Conservation (phyloP, 2,329 filamentous ascomycete species). For the Ceratocystis cacaofunesta region DNA sequence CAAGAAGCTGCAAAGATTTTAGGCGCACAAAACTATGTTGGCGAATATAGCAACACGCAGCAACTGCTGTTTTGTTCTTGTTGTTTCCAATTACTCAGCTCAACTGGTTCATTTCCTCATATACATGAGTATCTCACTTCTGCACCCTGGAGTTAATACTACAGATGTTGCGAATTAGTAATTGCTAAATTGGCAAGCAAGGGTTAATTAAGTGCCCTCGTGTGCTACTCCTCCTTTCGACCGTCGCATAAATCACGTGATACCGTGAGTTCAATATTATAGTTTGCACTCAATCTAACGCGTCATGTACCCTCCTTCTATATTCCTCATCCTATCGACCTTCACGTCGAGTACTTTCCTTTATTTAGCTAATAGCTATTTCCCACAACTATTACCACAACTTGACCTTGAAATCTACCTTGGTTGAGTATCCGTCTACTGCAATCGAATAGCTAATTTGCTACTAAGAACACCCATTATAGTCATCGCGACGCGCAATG, state of each 20-base stretch:
- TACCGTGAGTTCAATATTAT: background rate
- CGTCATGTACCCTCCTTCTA: background rate
- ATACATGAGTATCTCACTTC: too few relatives aligned
- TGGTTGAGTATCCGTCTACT: background rate
- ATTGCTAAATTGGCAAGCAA: background rate
- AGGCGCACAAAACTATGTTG: constrained; percentile 1
- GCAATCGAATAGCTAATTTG: background rate
- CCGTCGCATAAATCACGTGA: background rate
- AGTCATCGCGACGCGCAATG: constrained; percentile 22
- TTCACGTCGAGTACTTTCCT: background rate
- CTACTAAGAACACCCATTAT: background rate
- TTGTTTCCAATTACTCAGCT: background rate
- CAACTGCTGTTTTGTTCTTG: background rate
- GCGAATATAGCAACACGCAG: background rate
- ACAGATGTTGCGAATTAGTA: background rate
- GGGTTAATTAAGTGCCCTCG: background rate
- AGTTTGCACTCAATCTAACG: background rate
- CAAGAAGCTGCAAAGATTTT: background rate
- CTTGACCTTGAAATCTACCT: background rate
- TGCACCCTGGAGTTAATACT: background rate
- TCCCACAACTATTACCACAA: background rate
- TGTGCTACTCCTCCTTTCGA: background rate
- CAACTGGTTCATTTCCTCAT: too few relatives aligned
- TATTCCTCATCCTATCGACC: background rate
- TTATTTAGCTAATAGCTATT: background rate